These are phyloP conservation scores for Mortierella sp. DNA, from an alignment of 371 early-diverging fungal genomes.

Conservation along the genomic window DNA sequence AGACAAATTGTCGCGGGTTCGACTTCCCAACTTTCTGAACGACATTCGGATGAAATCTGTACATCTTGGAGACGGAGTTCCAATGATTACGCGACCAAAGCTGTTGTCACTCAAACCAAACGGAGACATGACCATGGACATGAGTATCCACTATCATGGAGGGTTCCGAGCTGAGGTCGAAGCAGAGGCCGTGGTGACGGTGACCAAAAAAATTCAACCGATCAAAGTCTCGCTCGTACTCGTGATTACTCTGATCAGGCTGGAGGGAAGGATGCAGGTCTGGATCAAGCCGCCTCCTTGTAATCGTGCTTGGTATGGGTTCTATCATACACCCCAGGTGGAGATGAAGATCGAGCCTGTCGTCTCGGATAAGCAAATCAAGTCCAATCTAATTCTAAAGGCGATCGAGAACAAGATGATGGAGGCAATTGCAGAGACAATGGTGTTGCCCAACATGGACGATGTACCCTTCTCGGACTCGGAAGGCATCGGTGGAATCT, in stretches of 20 bases:
- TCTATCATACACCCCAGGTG: conserved; percentile 83
- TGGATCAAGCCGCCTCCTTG: conserved; percentile 88
- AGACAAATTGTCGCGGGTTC: conserved; percentile 71
- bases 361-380: conserved; percentile 86
- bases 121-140: conserved; percentile 80
- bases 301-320: conserved; percentile 91
- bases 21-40: conserved; percentile 79
- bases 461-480: conserved; percentile 85
- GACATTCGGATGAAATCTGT: conserved; percentile 84
- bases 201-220: conserved; percentile 67
- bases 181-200: conserved; percentile 66
- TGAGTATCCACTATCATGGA: conserved; percentile 83
- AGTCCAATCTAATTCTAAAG: conserved; percentile 82
- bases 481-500: conserved; percentile 71
- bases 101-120: conserved; percentile 73
- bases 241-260: conserved; percentile 71
- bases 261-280: conserved; percentile 78
- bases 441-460: conserved; percentile 94
- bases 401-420: conserved; percentile 87
- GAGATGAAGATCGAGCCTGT: conserved; percentile 89
- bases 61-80: conserved; percentile 84
- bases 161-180: conserved; percentile 79
- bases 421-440: conserved; percentile 81
- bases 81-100: conserved; percentile 81
- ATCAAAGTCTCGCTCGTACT: conserved; percentile 83